Base-by-base conservation (phyloP, 192 early-diverging fungal genomes). In the Coemansia umbellata region DNA sequence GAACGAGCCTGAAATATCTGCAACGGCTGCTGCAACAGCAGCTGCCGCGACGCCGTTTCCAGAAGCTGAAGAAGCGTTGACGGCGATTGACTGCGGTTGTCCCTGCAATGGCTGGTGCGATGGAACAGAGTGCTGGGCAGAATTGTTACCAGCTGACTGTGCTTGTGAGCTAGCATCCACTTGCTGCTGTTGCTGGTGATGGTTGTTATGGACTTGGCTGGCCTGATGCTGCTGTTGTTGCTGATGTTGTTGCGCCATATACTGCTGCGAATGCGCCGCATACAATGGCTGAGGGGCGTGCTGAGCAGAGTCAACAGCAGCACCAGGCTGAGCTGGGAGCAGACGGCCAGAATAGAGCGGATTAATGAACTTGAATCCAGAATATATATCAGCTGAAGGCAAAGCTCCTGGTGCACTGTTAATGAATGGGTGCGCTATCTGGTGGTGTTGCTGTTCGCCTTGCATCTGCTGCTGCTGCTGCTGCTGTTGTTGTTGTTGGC, bases 281-380 rank as follows among this genome's bases (percentile, higher is more conserved):
- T 63, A 66, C 24, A 66, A 50, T 15, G 50, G 32, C 31, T 47
- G 47, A 4, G 55, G 32, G 3, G 36, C 10, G 4, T 37, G 49
- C 5, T 59, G 56, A 0, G 62, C 27, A 0, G 61, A 51, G 18
- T 50, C 63, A 13, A 44, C 31, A 0, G 42, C 22, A 10, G 32
- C 21, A 4, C 19, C 40, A 13, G 31, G 24, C 45, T 60, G 62
- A 4, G 60, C 35, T 18, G 63, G 57, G 4, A 76, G 31, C n/a
- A 69, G 44, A 10, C 73, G 73, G 14, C 57, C 61, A 1, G 53
- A 50, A 27, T 76, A 76, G 31, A 69, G 50, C n/a, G 66, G 65
- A 43, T 35, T 76, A 53, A 76, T 76, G 24, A 76, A 69, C 62
- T 76, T 76, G 47, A 76, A 65, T 23, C 55, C 50, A 27, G 57